A percentile compares a stretch with the other conserved stretches of the same genome.
Evolutionary conservation across 164 flowering plant genomes (phyloP).

Genomic region (Kingdonia uniflora): DNA sequence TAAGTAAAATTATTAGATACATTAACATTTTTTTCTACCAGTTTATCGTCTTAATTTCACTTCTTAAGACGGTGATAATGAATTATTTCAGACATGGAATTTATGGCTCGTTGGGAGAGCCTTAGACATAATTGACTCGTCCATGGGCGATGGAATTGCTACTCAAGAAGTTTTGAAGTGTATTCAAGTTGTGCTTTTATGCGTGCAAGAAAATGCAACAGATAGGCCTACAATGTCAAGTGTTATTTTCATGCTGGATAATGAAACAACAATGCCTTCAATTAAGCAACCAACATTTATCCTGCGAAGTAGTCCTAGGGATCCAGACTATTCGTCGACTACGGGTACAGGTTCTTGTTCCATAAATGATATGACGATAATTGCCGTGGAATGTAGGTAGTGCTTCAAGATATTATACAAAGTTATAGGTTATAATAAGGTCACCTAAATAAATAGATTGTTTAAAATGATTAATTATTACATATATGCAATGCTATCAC

Average conservation of each 20-base stretch:
- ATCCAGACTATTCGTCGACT: slow-evolving; percentile 3
- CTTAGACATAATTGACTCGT: slow-evolving; percentile 4
- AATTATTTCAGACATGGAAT: slow-evolving; percentile 3
- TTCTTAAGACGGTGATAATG: too few relatives aligned
- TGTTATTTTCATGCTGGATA: slow-evolving; percentile 2
- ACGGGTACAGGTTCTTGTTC: slow-evolving; percentile 7
- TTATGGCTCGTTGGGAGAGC: slow-evolving; percentile 8
- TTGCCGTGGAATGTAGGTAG: slow-evolving; percentile 6
- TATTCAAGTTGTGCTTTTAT: slow-evolving; percentile 5
- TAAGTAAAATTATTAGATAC: slow-evolving; percentile 26
- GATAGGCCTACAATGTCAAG: slow-evolving; percentile 5
- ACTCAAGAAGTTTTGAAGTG: slow-evolving; percentile 1
- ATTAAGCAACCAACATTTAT: slow-evolving; percentile 6
- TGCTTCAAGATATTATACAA: neutral
- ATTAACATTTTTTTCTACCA: too few relatives aligned
- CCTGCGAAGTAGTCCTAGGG: neutral
- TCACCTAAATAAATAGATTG: too few relatives aligned
- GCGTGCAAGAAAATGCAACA: slow-evolving; percentile 9
- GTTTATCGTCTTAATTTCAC: too few relatives aligned
- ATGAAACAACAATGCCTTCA: neutral
- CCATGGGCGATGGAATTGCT: slow-evolving; percentile 3
- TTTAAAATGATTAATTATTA: too few relatives aligned
- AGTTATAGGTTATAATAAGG: too few relatives aligned
- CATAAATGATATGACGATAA: slow-evolving; percentile 1
- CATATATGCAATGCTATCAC: too few relatives aligned